These are phyloP conservation scores for Colletotrichum karsti DNA, from an alignment of 2,329 filamentous ascomycete genomes.

Conservation along the genomic window DNA sequence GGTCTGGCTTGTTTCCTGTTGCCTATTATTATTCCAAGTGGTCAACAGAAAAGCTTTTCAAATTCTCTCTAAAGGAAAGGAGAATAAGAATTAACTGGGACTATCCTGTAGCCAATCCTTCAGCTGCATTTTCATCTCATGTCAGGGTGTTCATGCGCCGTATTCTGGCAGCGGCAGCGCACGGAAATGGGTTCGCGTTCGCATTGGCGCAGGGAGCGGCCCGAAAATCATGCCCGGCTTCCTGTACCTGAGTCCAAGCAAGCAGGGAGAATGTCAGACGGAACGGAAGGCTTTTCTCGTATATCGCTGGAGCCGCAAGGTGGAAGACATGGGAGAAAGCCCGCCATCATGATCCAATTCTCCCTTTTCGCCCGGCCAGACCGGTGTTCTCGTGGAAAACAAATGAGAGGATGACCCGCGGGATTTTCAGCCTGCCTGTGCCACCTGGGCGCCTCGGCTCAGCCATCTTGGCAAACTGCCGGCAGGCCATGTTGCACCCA, in stretches of 20 bases:
- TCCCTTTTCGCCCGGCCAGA: neutral
- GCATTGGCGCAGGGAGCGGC: slow-evolving; percentile 3
- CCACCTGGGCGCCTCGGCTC: slow-evolving; percentile 6
- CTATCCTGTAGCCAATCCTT: neutral
- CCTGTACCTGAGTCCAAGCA: no score
- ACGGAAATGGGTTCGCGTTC: slow-evolving; percentile 2
- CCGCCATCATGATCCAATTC: neutral
- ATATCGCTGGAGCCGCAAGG: neutral
- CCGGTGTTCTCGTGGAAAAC: neutral
- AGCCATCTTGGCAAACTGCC: slow-evolving; percentile 19
- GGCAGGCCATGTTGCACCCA: slow-evolving; percentile 3
- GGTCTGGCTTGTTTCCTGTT: neutral
- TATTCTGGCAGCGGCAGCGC: neutral
- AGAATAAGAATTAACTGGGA: neutral
- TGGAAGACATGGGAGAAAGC: neutral
- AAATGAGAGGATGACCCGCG: neutral
- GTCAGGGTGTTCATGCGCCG: slow-evolving; percentile 9
- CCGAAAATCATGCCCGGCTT: neutral
- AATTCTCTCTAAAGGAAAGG: neutral
- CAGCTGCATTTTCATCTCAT: slow-evolving; percentile 13
- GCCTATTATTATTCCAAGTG: no score
- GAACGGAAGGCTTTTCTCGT: no score
- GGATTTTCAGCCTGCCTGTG: neutral
- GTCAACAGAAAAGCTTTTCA: neutral
- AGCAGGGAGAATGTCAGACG: no score